These are phyloP conservation scores for Symbiodinium pilosum DNA, from an alignment of 73 alveolate genomes.

Conservation along the genomic window DNA sequence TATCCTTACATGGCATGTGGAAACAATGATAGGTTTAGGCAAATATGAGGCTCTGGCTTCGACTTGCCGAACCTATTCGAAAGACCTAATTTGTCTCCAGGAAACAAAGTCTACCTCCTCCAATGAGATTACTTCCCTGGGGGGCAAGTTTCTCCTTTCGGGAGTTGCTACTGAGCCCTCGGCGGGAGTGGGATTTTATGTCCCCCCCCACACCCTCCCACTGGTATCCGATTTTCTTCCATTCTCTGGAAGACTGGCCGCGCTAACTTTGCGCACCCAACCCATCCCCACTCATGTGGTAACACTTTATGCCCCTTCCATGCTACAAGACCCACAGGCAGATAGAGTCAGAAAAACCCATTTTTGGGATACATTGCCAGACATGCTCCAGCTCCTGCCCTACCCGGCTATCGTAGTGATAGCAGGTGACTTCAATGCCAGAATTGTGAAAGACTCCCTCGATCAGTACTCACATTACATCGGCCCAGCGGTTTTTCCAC, in stretches of 20 bases:
- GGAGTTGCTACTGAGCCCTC: not conserved
- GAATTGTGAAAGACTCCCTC: not conserved
- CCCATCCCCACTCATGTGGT: not conserved
- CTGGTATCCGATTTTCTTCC: not conserved
- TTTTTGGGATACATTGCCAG: not conserved
- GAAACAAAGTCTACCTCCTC: not conserved
- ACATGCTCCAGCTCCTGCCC: not conserved
- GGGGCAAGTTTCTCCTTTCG: not conserved
- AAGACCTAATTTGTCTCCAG: not conserved
- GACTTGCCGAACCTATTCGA: too few species aligned
- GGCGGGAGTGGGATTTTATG: slow-evolving; percentile 6
- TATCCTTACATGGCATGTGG: not conserved
- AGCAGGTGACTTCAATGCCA: not conserved
- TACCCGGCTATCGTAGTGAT: not conserved
- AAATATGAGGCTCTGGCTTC: not conserved
- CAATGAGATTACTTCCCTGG: not conserved
- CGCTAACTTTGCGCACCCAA: not conserved
- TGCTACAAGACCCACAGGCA: not conserved
- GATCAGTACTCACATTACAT: not conserved
- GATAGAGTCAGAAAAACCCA: not conserved
- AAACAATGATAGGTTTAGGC: not conserved
- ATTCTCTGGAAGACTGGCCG: not conserved
- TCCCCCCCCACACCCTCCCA: not conserved
- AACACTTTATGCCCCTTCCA: not conserved
- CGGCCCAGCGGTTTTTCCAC: not conserved